Evolutionary conservation across 108 stramenopile genomes (phyloP).

Genomic region (Bacterosira constricta): DNA sequence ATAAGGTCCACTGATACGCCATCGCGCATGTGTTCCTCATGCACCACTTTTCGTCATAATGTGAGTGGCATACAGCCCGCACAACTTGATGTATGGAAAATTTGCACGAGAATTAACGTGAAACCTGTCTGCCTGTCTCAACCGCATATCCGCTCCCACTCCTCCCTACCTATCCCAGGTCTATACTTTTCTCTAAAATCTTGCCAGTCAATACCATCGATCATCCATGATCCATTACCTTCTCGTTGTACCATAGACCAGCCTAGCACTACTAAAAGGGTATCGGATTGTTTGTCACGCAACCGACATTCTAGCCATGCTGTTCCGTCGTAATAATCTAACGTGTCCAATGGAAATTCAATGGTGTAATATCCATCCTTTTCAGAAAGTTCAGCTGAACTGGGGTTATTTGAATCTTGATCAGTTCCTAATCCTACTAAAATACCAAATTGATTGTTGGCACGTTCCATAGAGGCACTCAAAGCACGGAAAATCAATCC

Average conservation of each 20-base stretch:
- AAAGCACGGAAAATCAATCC: slow-evolving; percentile 46
- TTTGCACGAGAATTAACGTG: background rate
- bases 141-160: slow-evolving; percentile 75
- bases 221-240: slow-evolving; percentile 59
- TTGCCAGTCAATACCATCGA: slow-evolving; percentile 83
- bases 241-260: slow-evolving; percentile 52
- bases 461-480: slow-evolving; percentile 49
- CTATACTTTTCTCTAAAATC: slow-evolving; percentile 77
- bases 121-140: slow-evolving; percentile 1
- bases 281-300: slow-evolving; percentile 39
- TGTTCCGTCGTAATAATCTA: slow-evolving; percentile 72
- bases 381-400: too few species aligned
- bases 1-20: too few species aligned
- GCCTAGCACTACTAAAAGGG: slow-evolving; percentile 63
- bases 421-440: slow-evolving; percentile 40
- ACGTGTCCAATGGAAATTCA: slow-evolving; percentile 53
- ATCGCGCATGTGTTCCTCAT: too few species aligned
- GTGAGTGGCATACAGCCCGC: too few species aligned
- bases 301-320: slow-evolving; percentile 74
- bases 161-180: slow-evolving; percentile 79
- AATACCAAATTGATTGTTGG: slow-evolving; percentile 79
- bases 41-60: too few species aligned
- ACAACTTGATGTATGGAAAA: too few species aligned
- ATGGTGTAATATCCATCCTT: slow-evolving; percentile 48
- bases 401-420: background rate